Percentiles rank a stretch among this genome's conserved stretches.
These are phyloP conservation scores for Phalaenopsis equestris DNA, from an alignment of 106 monocot genomes.

Conservation along the genomic window DNA sequence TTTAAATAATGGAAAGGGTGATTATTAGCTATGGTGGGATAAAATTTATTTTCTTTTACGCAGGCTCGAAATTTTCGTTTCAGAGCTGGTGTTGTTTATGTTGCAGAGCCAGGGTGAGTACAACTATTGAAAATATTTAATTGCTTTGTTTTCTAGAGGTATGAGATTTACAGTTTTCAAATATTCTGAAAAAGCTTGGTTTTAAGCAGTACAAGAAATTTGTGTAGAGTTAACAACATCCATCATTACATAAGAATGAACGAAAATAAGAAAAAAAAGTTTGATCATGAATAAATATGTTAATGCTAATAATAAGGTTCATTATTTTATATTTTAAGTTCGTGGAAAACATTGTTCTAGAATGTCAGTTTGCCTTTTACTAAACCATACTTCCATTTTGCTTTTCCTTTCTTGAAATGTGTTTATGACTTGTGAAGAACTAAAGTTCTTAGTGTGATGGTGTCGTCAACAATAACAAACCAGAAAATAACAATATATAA, in stretches of 20 bases:
- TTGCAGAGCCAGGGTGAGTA: conserved; percentile 82
- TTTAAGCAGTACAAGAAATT: background rate
- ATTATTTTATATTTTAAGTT: background rate
- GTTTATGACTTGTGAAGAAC: too few relatives aligned
- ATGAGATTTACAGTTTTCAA: background rate
- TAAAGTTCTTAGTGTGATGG: too few relatives aligned
- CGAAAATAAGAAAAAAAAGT: background rate
- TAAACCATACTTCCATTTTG: too few relatives aligned
- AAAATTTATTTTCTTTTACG: conserved; percentile 7
- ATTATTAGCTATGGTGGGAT: background rate
- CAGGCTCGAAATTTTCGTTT: conserved; percentile 95
- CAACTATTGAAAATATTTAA: background rate
- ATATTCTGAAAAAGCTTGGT: background rate
- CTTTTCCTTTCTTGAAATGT: too few relatives aligned
- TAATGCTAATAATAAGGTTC: background rate
- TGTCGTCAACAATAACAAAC: too few relatives aligned
- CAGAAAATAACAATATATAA: too few relatives aligned
- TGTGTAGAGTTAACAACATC: background rate
- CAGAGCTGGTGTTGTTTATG: conserved; percentile 85
- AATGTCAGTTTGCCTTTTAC: too few relatives aligned
- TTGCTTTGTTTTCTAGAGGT: background rate
- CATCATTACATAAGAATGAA: background rate
- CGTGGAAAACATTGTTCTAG: too few relatives aligned
- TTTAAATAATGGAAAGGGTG: too few relatives aligned
- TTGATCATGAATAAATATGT: background rate